Evolutionary conservation across 495 filamentous ascomycete genomes (phyloP).

Genomic region (Podospora pseudocomata): DNA sequence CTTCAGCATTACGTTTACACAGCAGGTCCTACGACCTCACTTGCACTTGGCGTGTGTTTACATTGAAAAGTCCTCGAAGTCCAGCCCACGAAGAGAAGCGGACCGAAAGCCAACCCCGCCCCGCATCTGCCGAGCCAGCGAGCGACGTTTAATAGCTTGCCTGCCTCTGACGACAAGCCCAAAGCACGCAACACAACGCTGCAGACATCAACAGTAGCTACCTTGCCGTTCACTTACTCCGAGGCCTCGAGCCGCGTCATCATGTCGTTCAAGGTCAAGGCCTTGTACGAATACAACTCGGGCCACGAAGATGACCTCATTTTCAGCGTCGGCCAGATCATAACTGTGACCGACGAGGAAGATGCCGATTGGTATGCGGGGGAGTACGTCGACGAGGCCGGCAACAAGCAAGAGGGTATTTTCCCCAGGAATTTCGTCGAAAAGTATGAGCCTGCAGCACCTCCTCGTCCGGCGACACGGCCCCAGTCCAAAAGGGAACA

Average conservation of each 20-base stretch:
- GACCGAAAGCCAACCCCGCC: conserved; percentile 7
- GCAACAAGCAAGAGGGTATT: conserved; percentile 76
- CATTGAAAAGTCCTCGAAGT: not conserved
- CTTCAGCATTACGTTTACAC: not conserved
- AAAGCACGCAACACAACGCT: conserved; percentile 12
- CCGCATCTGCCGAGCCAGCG: conserved; percentile 14
- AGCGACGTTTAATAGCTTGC: not conserved
- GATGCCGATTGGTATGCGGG: conserved; percentile 94
- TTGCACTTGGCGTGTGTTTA: not conserved
- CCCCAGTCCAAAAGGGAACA: conserved; percentile 70
- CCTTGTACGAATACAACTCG: conserved; percentile 88
- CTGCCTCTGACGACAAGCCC: not conserved
- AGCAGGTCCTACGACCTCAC: not conserved
- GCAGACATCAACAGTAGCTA: conserved; percentile 7
- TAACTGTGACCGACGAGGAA: conserved; percentile 88
- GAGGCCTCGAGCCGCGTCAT: conserved; percentile 29
- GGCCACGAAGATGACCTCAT: conserved; percentile 89
- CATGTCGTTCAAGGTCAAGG: conserved; percentile 95
- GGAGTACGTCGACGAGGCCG: conserved; percentile 74
- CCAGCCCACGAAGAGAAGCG: conserved; percentile 1
- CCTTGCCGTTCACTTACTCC: not conserved
- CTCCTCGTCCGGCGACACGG: conserved; percentile 71
- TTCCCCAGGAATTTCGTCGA: conserved; percentile 98
- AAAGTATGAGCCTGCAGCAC: conserved; percentile 84
- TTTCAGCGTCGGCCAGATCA: conserved; percentile 80